Percentiles rank a stretch among this genome's conserved stretches.
phyloP scores from a whole-genome alignment of 2,329 filamentous ascomycete genomes.

The Daldinia sp. region DNA sequence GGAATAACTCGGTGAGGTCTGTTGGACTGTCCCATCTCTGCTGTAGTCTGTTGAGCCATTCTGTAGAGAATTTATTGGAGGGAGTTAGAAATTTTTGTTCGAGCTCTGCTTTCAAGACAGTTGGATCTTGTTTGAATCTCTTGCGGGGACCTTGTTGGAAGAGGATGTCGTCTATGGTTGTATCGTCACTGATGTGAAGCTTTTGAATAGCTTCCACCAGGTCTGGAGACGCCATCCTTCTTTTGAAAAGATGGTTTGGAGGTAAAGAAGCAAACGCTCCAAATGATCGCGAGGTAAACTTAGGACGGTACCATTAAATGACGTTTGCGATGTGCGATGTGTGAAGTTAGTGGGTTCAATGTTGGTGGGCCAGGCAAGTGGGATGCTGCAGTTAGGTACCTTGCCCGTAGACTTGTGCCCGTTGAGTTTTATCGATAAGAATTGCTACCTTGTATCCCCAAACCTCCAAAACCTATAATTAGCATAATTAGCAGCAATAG shows the following conservation, averaged over 20 bases:
- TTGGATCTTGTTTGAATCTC: slow-evolving; percentile 63
- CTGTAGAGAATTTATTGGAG: slow-evolving; percentile 79
- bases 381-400: slow-evolving; percentile 10
- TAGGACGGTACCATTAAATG: slow-evolving; percentile 21
- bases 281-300: slow-evolving; percentile 1
- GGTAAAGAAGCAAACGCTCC: slow-evolving; percentile 7
- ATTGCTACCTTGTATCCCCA: not conserved
- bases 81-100: slow-evolving; percentile 84
- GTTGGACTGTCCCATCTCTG: slow-evolving; percentile 87
- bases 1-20: slow-evolving; percentile 86
- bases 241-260: slow-evolving; percentile 17
- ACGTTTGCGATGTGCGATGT: slow-evolving; percentile 21
- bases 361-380: slow-evolving; percentile 11
- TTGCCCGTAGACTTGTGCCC: not conserved
- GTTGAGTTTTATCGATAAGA: slow-evolving; percentile 10
- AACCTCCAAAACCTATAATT: no score
- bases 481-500: no score
- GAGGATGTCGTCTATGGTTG: slow-evolving; percentile 69
- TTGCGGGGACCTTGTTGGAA: slow-evolving; percentile 59
- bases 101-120: slow-evolving; percentile 76
- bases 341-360: slow-evolving; percentile 4
- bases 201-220: slow-evolving; percentile 64
- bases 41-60: slow-evolving; percentile 91
- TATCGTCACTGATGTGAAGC: slow-evolving; percentile 60
- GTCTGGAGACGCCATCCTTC: slow-evolving; percentile 49